phyloP scores from a whole-genome alignment of 208 protist species.

The Trypanosoma scelopori region DNA sequence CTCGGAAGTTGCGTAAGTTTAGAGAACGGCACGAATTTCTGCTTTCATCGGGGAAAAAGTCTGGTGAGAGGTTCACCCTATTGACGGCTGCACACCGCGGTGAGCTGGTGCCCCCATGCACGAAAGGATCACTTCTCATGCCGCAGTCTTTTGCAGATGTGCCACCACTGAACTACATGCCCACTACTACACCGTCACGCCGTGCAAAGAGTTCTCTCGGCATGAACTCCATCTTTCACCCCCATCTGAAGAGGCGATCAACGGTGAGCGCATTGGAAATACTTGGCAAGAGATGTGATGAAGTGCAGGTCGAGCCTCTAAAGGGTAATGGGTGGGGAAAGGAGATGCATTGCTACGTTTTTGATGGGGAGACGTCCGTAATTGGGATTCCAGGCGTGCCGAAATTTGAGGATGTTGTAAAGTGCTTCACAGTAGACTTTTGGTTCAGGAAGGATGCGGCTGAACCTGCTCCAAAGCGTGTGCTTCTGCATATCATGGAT shows the following conservation, averaged over 20 bases:
- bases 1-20: conserved; percentile 41
- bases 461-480: conserved; percentile 44
- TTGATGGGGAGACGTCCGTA: conserved; percentile 72
- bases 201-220: conserved; percentile 29
- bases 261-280: conserved; percentile 54
- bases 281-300: conserved; percentile 23
- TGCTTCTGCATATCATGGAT: conserved; percentile 83
- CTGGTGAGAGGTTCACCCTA: conserved; percentile 51
- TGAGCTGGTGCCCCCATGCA: conserved; percentile 64
- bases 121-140: conserved; percentile 50
- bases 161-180: conserved; percentile 32
- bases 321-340: conserved; percentile 84
- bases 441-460: conserved; percentile 79
- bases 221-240: conserved; percentile 57
- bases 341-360: conserved; percentile 48
- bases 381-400: conserved; percentile 85
- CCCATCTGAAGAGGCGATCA: conserved; percentile 53
- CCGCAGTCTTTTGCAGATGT: conserved; percentile 45
- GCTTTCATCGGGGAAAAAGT: conserved; percentile 14
- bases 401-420: conserved; percentile 81
- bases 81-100: conserved; percentile 67
- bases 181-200: conserved; percentile 10
- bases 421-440: conserved; percentile 79
- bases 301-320: conserved; percentile 32
- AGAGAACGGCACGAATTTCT: conserved; percentile 46